Evolutionary conservation across 2,329 filamentous ascomycete species (phyloP).

Genomic region (Monosporascus sp.): DNA sequence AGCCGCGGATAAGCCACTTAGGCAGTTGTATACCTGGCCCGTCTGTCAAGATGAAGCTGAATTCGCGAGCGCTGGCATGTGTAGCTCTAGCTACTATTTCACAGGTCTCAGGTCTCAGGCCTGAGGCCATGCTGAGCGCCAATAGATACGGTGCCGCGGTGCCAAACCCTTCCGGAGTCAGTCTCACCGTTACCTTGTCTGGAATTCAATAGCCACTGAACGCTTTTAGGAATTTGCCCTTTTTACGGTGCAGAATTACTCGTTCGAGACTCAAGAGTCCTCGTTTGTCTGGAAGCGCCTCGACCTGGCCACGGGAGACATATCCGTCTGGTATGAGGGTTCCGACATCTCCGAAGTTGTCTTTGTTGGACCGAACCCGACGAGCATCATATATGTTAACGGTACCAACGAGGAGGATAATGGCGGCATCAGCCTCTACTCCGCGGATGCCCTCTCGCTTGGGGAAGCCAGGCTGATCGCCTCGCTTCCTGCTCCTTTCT

Average conservation of each 20-base stretch:
- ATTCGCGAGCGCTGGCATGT: constrained; percentile 18
- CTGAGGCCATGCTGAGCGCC: constrained; percentile 26
- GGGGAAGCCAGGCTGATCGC: constrained; percentile 25
- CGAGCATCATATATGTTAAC: constrained; percentile 43
- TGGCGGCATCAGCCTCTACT: constrained; percentile 33
- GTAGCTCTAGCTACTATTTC: constrained; percentile 21
- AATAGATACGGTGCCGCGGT: constrained; percentile 26
- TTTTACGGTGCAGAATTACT: constrained; percentile 51
- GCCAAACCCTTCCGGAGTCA: constrained; percentile 27
- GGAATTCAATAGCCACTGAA: constrained; percentile 7
- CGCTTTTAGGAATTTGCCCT: constrained; percentile 34
- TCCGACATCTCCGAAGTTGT: constrained; percentile 51
- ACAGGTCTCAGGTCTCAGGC: constrained; percentile 23
- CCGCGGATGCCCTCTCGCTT: constrained; percentile 26
- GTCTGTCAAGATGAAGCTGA: constrained; percentile 16
- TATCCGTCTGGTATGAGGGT: constrained; percentile 45
- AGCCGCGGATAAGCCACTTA: neutral
- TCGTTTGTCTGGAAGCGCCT: constrained; percentile 46
- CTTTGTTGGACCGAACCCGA: constrained; percentile 47
- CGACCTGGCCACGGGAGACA: constrained; percentile 48
- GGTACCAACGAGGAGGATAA: constrained; percentile 38
- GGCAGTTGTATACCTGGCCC: neutral
- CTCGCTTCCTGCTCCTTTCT: constrained; percentile 32
- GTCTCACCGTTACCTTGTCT: constrained; percentile 6
- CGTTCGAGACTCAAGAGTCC: constrained; percentile 48